These are phyloP conservation scores for Monosporascus sp. DNA, from an alignment of 2,329 filamentous ascomycete genomes.

Conservation along the genomic window DNA sequence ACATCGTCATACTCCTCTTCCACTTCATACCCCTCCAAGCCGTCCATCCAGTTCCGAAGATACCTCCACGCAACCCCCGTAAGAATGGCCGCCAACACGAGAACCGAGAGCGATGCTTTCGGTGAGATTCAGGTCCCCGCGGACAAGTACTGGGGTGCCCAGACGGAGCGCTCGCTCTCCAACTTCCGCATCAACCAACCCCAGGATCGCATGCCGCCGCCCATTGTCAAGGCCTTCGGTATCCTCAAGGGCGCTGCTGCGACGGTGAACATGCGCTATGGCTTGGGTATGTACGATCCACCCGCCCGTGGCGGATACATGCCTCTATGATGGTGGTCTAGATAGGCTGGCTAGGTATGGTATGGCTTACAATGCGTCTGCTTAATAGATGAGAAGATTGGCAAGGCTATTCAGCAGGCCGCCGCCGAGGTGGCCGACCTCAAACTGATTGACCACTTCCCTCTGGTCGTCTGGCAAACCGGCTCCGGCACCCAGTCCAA, in stretches of 20 bases:
- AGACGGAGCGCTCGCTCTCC: conserved; percentile 90
- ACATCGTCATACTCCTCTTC: conserved; percentile 15
- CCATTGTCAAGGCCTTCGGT: conserved; percentile 88
- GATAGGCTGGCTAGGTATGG: neutral
- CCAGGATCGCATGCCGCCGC: conserved; percentile 94
- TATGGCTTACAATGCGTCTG: conserved; percentile 18
- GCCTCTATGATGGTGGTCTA: too few species aligned
- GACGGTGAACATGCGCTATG: conserved; percentile 90
- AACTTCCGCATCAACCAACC: conserved; percentile 99
- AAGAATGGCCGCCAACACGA: conserved; percentile 52
- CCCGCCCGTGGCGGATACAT: neutral
- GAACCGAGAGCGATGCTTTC: conserved; percentile 95
- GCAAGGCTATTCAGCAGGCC: conserved; percentile 89
- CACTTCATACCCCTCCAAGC: conserved; percentile 10
- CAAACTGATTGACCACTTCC: conserved; percentile 95
- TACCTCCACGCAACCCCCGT: conserved; percentile 40
- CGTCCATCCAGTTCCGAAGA: conserved; percentile 25
- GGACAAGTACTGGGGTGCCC: conserved; percentile 98
- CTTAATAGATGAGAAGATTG: conserved; percentile 72
- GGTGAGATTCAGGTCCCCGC: conserved; percentile 87
- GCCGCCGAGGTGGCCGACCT: conserved; percentile 88
- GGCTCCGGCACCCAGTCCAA: conserved; percentile 98
- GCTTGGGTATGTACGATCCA: conserved; percentile 59
- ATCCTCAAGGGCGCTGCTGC: conserved; percentile 96
- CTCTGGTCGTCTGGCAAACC: conserved; percentile 98